Conservation (phyloP, 257 asterid species). For the Orobanche coerulescens region DNA sequence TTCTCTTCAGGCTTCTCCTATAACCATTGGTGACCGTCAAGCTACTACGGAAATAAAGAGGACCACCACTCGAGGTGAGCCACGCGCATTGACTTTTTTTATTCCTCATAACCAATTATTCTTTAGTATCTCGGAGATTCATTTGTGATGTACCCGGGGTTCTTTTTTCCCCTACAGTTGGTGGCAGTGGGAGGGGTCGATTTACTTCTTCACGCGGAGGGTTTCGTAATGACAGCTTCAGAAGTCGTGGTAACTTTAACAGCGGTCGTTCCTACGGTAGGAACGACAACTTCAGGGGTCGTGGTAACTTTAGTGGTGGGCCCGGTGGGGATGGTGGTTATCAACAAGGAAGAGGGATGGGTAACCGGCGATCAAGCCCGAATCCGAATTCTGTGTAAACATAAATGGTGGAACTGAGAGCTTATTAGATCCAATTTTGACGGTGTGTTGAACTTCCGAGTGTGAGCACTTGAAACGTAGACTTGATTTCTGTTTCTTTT, state of each 20-base stretch:
- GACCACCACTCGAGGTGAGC: constrained; percentile 68
- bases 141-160: not conserved
- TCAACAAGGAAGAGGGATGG: constrained; percentile 44
- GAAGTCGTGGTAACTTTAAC: constrained; percentile 51
- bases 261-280: constrained; percentile 50
- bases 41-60: constrained; percentile 73
- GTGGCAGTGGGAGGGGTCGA: constrained; percentile 57
- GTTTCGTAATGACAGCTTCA: constrained; percentile 45
- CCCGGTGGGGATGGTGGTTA: constrained; percentile 36
- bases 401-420: not conserved
- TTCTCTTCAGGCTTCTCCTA: constrained; percentile 57
- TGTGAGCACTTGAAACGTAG: constrained; percentile 8
- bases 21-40: constrained; percentile 50
- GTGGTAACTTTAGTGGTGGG: constrained; percentile 31
- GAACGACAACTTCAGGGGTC: constrained; percentile 50
- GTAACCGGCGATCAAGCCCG: constrained; percentile 26
- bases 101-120: not conserved
- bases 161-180: constrained; percentile 33
- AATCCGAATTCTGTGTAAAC: constrained; percentile 17
- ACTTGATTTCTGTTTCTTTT: not conserved
- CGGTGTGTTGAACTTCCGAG: constrained; percentile 12
- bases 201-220: constrained; percentile 53
- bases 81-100: not conserved
- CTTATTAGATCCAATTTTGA: constrained; percentile 24
- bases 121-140: not conserved